phyloP scores from a whole-genome alignment of 805 yeast species.

The Lachancea thermotolerans region DNA sequence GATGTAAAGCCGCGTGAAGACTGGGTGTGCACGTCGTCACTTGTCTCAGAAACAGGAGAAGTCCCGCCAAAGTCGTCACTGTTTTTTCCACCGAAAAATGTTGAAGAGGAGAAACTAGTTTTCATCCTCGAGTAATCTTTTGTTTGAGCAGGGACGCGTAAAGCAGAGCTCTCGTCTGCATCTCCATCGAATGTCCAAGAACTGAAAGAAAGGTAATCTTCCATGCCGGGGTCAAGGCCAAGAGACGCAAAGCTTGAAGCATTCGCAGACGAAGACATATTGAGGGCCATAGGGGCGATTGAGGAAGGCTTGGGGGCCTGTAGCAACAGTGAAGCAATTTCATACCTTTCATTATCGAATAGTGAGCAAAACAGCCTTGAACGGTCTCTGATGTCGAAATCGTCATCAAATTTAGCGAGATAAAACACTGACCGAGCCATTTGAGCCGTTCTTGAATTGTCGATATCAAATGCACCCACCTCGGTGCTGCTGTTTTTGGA shows the following conservation, averaged over 20 bases:
- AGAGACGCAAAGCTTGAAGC: slow-evolving; percentile 15
- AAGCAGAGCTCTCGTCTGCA: slow-evolving; percentile 24
- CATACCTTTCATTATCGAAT: slow-evolving; percentile 44
- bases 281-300: slow-evolving; percentile 3
- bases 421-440: slow-evolving; percentile 58
- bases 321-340: slow-evolving; percentile 60
- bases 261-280: not conserved
- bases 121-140: slow-evolving; percentile 36
- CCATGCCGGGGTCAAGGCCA: slow-evolving; percentile 20
- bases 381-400: slow-evolving; percentile 75
- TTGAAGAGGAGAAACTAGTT: slow-evolving; percentile 29
- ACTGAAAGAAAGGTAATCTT: slow-evolving; percentile 27
- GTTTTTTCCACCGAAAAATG: slow-evolving; percentile 9
- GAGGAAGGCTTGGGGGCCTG: slow-evolving; percentile 76
- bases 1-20: slow-evolving; percentile 13
- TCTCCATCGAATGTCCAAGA: slow-evolving; percentile 36
- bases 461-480: slow-evolving; percentile 29
- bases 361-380: slow-evolving; percentile 68
- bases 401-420: slow-evolving; percentile 64
- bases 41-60: slow-evolving; percentile 6
- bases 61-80: not conserved
- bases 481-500: slow-evolving; percentile 21
- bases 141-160: slow-evolving; percentile 35
- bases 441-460: slow-evolving; percentile 34
- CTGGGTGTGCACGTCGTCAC: slow-evolving; percentile 13